Evolutionary conservation across 768 basidiomycete genomes (phyloP), one percentile per base, ranked within the genome.

Genomic region (Tulasnella sp.): DNA sequence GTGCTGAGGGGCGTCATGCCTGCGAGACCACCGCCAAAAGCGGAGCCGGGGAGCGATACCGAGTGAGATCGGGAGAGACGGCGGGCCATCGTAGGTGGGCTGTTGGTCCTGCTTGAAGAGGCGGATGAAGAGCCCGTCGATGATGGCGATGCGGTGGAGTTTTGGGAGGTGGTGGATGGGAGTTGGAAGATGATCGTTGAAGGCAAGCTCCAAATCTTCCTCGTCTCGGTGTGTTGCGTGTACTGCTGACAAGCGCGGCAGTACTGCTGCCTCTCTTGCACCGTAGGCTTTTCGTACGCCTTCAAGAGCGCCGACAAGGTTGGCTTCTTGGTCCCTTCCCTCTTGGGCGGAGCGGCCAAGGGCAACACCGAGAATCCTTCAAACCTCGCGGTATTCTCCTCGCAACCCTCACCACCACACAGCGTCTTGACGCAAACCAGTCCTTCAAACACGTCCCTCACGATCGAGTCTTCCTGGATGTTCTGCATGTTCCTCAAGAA

Each of bases 401-500:
- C 68, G 34, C 39, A 37, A 9, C 68, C 36, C 12, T 45, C 42
- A 15, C 68, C 68, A 0, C 22, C 68, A 31, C 68, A 69, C 0
- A 6, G 4, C 6, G 22, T 34, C 68, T 40, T 76, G 34, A 68
- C 40, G 39, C 64, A 76, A 3, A 39, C 38, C 4, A 76, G 29
- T 11, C 74, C 74, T n/a, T 76, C 74, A 38, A 76, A 76, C 5
- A 76, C 39, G 39, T 76, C 74, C 39, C 67, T 70, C 3, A 76
- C 74, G 25, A 76, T 67, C 58, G 74, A 76, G 34, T 76, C 74
- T 39, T 76, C 74, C 74, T 76, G 74, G 40, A 76, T 76, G 25
- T n/a, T 36, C 40, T 70, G 37, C 74, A 76, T 42, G 64, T 76
- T 76, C 37, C 68, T 76, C 74, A 76, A 42, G 11, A 40, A 70